Evolutionary conservation across 2,329 filamentous ascomycete genomes (phyloP), one percentile per base, ranked within the genome.

Genomic region (Cladosporium sp.): DNA sequence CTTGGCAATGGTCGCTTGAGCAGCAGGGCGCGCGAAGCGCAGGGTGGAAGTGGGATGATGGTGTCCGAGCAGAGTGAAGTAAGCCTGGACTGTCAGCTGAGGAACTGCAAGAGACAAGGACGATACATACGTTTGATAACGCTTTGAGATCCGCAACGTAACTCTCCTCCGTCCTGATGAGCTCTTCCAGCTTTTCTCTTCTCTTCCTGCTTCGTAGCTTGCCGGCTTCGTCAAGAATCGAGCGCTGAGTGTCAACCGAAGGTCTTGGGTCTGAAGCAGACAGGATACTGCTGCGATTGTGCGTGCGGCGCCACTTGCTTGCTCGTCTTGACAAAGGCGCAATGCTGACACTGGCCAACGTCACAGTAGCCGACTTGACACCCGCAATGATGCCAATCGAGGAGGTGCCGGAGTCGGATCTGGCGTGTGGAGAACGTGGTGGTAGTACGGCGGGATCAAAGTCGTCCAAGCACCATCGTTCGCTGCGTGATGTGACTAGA

Each of bases 61-160:
- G 38, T 75, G 71, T 2, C 74, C 72, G 15, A 78, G 68, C 12
- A 78, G 73, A 59, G 81, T 82, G 71, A 82, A 83, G 73, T 80
- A 80, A 63, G 79, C 79, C 80, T 76, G 69, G 76, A 34, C 41
- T 44, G 24, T 63, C 18, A 58, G 60, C 63, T 7, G 15, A 10
- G n/a, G n/a, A 6, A 12, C 57, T 44, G 10, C 34, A 36, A 18
- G 10, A 26, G 3, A 60, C 2, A 10, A 4, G 0, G 14, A 14
- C 34, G 36, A 58, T 24, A 65, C 87, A 75, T 80, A 94, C 93
- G 79, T 96, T 93, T 76, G 91, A 90, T 67, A 98, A 82, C 70
- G 95, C 92, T 72, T 92, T 92, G 66, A 98, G 79, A 73, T 97
- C 94, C 18, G 89, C 87, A 72, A 98, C 89, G 76, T 98, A 98